Evolutionary conservation across 805 yeast genomes (phyloP), one percentile per base, ranked within the genome.

Genomic region (Hanseniaspora occidentalis): DNA sequence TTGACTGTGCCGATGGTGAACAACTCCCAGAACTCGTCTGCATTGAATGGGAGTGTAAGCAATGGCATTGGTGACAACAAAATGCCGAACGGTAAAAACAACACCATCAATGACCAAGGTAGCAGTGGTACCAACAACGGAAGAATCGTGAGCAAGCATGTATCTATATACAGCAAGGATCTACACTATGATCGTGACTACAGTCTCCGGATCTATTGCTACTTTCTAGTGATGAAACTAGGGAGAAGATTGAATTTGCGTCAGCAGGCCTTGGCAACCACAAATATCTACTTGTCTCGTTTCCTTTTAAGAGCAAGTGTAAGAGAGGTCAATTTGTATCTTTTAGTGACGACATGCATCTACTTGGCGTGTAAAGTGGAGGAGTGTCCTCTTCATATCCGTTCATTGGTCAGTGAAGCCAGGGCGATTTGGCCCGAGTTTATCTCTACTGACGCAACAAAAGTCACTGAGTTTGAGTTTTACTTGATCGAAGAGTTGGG

Each of bases 401-500:
- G 96, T 41, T 74, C 88, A 1, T 70, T 92, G 8, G 73, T 84
- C 18, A 69, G 77, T 16, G 97, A 89, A 54, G 92, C 96, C 2
- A 64, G 95, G 40, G 79, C 79, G 29, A 62, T 85, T 31, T 89
- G 97, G 97, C 96, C 97, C 0, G 96, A 88, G 52, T 84, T 78
- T 51, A 79, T 89, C 27, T 94, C 96, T 0, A 85, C 82, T 43
- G 97, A 89, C 56, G 75, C 86, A 14, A 80, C 95, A 22, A 84
- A 84, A 52, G 67, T 92, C 13, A 96, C 97, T 0, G 97, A 92
- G 56, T 84, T 94, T 61, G 98, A 92, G 60, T 92, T 92, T 56
- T 92, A 89, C 54, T 58, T 92, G 35, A 78, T 92, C 16, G 96
- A 86, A 51, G 97, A 88, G 57, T 67, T 92, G 61, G 75, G 81